Evolutionary conservation across 345 rosid genomes (phyloP), one percentile per base, ranked within the genome.

Genomic region (Brassica nigra): DNA sequence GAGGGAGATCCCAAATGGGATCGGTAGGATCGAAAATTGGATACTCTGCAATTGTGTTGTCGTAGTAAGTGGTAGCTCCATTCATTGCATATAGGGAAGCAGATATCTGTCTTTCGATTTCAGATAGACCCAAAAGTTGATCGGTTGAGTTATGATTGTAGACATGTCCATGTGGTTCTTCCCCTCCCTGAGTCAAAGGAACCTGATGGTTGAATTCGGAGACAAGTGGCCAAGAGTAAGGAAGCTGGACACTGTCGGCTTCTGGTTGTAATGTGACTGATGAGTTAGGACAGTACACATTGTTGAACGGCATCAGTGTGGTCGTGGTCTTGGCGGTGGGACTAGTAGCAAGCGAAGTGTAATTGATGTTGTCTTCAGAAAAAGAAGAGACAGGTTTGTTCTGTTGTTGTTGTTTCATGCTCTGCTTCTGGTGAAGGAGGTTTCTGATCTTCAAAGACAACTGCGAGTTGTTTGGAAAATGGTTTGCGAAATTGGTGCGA

Each of bases 381-480:
- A 15, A 62, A 34, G 70, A 74, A 49, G 77, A 66, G 10, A 49
- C 75, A 0, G 70, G 70, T 68, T 79, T 79, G 28, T 49, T 33
- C 44, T 73, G 72, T 30, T 61, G 63, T 52, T 78, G 77, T 47
- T 37, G 27, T 75, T 78, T 86, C 62, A 84, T 70, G 79, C 80
- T 89, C 83, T 71, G 85, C 80, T 90, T 92, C 75, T 87, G 94
- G 72, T 86, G 82, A 52, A 94, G 91, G n/a, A 94, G 93, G 72
- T 87, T 88, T 66, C 92, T 86, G 58, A 92, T 90, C 78, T 90
- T 92, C 73, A 79, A 63, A n/a, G 97, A 90, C 69, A 92, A 61
- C 11, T 85, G 92, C 7, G 98, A 84, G 65, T 88, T 77, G 62
- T 86, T 70, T 36, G 89, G 82, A 3, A 82, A 55, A 16, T 81